Base-by-base conservation (phyloP, 2,329 filamentous ascomycete species). In the Arachnomyces sp. region DNA sequence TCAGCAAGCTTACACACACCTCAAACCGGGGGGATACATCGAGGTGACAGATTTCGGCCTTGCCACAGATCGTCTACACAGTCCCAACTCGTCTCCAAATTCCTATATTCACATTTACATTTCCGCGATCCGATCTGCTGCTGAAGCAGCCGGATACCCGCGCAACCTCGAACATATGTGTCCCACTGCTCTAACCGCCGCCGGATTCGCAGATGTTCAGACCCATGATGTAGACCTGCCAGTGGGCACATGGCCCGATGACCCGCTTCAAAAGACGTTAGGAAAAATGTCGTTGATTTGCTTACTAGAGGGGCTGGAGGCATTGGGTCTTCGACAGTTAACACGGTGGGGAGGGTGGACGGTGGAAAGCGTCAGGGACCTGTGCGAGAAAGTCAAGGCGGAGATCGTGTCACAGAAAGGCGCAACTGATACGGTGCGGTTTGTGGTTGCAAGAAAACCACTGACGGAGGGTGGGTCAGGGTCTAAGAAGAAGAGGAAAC, bases 11-110 rank as follows among this genome's bases (percentile, higher is more conserved):
- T 65, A 67, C 43, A 57, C 63, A 18, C 66, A 65, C 43, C 60
- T 73, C 0, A 57, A 56, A 3, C 65, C 66, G 0, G 69, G 69
- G 7, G 70, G 70, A 6, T 65, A 61, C 43, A 59, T 74, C 34
- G 69, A 74, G 47, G 51, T 73, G 13, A 60, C 60, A 8, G 71
- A 73, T 44, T 60, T 46, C 7, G 59, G 62, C 43, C 52, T 55
- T 3, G 55, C 53, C 3, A 48, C 47, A 2, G 54, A 58, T 30
- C 53, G 50, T 2, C 36, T 61, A 11, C 35, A 39, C 3, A 38
- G 53, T n/a, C 42, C 48, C 5, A 42, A 53, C 12, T 35, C 46
- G 11, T 42, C 49, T 11, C 44, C 47, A 7, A 46, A 59, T 29
- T 62, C 62, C 3, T 60, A 62, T 41, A 47, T 63, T 7, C 50